Conservation (phyloP, 441 rosid genomes). For the Oxalis stricta region DNA sequence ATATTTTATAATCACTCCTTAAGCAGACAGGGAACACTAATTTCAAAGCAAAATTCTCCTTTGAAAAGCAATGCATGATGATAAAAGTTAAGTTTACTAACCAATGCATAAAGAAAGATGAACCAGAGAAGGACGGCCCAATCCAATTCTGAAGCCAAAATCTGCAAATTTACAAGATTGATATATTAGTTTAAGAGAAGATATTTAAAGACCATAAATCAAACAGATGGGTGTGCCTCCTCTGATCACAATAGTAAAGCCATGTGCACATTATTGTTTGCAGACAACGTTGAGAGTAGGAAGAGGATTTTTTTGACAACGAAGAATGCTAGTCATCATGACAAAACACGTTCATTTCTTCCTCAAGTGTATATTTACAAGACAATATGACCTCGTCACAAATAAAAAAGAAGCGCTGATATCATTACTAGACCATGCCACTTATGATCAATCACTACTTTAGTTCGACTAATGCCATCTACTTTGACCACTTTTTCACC, state of each 20-base stretch:
- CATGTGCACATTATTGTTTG: not conserved
- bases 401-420: no score
- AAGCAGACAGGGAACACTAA: no score
- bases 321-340: no score
- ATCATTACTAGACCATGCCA: no score
- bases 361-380: no score
- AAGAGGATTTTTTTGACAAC: no score
- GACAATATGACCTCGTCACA: no score
- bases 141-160: slow-evolving; percentile 99
- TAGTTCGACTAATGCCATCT: not conserved
- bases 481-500: not conserved
- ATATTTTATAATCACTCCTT: no score
- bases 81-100: slow-evolving; percentile 24
- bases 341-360: no score
- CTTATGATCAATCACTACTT: not conserved
- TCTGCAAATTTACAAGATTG: slow-evolving; percentile 38
- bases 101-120: slow-evolving; percentile 94
- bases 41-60: not conserved
- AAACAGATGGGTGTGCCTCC: no score
- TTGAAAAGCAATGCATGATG: not conserved
- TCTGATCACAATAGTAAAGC: no score
- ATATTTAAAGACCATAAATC: not conserved
- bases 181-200: slow-evolving; percentile 16
- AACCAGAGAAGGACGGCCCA: slow-evolving; percentile 86
- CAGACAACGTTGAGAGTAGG: no score